Evolutionary conservation across 202 grass and related monocot genomes (phyloP).

Genomic region (Setaria viridis): DNA sequence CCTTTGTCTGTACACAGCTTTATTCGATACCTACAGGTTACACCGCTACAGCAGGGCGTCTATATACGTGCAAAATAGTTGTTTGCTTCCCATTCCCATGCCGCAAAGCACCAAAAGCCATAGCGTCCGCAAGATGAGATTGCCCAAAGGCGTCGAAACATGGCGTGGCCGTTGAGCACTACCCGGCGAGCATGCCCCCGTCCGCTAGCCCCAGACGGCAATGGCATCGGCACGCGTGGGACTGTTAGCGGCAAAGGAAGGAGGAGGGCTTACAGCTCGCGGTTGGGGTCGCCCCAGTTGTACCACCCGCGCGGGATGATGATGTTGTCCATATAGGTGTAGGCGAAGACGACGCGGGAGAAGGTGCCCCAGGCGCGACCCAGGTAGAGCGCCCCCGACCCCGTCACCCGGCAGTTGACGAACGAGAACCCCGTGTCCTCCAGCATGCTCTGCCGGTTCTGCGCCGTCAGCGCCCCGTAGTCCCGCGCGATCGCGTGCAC

Average conservation of each 20-base stretch:
- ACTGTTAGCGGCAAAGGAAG: too few relatives aligned
- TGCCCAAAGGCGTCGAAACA: neutral
- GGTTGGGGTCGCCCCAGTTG: slow-evolving; percentile 88
- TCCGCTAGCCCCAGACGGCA: neutral
- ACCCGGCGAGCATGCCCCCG: neutral
- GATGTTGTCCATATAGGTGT: slow-evolving; percentile 99
- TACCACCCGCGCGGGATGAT: slow-evolving; percentile 89
- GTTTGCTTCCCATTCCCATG: neutral
- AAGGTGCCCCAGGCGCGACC: slow-evolving; percentile 92
- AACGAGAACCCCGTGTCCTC: slow-evolving; percentile 97
- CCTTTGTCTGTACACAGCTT: slow-evolving; percentile 7
- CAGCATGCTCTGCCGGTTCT: slow-evolving; percentile 77
- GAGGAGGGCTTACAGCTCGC: slow-evolving; percentile 51
- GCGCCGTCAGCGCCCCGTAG: slow-evolving; percentile 88
- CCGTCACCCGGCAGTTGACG: slow-evolving; percentile 87
- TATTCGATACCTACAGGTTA: neutral
- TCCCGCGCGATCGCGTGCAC: slow-evolving; percentile 84
- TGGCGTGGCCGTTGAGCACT: neutral
- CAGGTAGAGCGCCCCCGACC: slow-evolving; percentile 87
- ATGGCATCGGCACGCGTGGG: too few relatives aligned
- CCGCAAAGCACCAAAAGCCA: neutral
- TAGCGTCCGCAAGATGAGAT: too few relatives aligned
- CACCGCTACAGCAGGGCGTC: neutral
- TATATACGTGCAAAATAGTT: neutral
- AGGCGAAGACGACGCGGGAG: slow-evolving; percentile 92